A percentile compares a stretch with the other conserved stretches of the same genome.
Conservation (phyloP, 2,329 filamentous ascomycete genomes). For the Macrophomina pseudophaseolina region DNA sequence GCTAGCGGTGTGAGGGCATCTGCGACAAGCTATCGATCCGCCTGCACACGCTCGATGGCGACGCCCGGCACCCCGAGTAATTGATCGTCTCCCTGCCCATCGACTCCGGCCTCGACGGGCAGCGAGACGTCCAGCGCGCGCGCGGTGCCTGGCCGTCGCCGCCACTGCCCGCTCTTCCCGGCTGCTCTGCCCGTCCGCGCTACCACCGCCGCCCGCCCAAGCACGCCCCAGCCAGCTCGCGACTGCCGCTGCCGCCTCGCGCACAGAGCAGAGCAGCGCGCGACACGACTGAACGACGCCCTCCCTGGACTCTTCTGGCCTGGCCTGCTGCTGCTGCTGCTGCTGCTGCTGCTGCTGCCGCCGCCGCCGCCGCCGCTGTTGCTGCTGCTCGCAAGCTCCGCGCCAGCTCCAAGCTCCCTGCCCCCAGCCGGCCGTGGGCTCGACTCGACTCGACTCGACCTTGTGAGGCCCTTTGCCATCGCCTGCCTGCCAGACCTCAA, state of each 20-base stretch:
- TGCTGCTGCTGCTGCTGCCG: no score
- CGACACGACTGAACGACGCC: neutral
- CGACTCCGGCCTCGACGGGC: conserved; percentile 7
- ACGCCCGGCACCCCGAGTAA: conserved; percentile 16
- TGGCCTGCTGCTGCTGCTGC: neutral
- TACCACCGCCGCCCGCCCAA: neutral
- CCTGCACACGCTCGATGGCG: neutral
- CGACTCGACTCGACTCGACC: neutral
- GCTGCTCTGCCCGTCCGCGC: neutral
- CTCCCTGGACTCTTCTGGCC: neutral
- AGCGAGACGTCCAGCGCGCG: neutral
- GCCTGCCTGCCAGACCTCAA: conserved; percentile 1
- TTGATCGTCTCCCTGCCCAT: conserved; percentile 16
- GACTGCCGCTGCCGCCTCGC: neutral
- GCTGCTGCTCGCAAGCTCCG: neutral
- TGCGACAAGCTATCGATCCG: conserved; percentile 11
- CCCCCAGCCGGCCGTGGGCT: neutral
- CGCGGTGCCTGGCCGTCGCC: conserved; percentile 5
- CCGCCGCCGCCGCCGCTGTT: no score
- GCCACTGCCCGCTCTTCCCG: neutral
- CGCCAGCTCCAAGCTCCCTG: neutral
- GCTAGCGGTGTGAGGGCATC: conserved; percentile 10
- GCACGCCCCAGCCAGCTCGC: neutral
- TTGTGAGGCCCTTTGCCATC: neutral
- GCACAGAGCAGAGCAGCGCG: neutral